Conservation (phyloP, 441 rosid species). For the Pelargonium myrrhifolium region DNA sequence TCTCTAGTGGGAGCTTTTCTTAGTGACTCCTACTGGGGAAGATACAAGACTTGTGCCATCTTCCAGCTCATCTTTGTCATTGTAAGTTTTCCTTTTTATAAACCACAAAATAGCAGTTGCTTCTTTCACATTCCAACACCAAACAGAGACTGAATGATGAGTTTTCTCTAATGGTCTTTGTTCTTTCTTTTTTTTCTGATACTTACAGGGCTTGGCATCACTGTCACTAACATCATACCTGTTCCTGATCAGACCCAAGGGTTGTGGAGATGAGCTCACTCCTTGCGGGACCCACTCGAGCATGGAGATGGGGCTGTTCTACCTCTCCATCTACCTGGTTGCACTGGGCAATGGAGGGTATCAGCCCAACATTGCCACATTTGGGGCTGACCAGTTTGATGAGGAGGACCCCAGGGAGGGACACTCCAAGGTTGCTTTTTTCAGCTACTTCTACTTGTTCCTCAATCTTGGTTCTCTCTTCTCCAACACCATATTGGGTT, state of each 20-base stretch:
- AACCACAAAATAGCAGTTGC: background rate
- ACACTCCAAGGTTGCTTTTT: conserved; percentile 73
- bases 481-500: conserved; percentile 82
- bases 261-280: conserved; percentile 61
- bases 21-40: conserved; percentile 96
- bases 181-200: background rate
- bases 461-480: conserved; percentile 89
- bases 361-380: conserved; percentile 87
- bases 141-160: no score
- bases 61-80: conserved; percentile 90
- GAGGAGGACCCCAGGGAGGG: conserved; percentile 77
- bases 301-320: conserved; percentile 54
- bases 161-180: no score
- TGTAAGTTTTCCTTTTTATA: conserved; percentile 34
- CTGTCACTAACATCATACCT: conserved; percentile 66
- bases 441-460: conserved; percentile 91
- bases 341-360: conserved; percentile 95
- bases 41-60: conserved; percentile 94
- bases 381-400: conserved; percentile 96
- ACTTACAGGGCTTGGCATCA: conserved; percentile 63
- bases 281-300: conserved; percentile 66
- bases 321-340: conserved; percentile 73
- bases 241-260: conserved; percentile 71
- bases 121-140: background rate
- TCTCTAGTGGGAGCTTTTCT: conserved; percentile 95